Conservation (phyloP, 148 eudicot species). For the Nyssa sinensis region DNA sequence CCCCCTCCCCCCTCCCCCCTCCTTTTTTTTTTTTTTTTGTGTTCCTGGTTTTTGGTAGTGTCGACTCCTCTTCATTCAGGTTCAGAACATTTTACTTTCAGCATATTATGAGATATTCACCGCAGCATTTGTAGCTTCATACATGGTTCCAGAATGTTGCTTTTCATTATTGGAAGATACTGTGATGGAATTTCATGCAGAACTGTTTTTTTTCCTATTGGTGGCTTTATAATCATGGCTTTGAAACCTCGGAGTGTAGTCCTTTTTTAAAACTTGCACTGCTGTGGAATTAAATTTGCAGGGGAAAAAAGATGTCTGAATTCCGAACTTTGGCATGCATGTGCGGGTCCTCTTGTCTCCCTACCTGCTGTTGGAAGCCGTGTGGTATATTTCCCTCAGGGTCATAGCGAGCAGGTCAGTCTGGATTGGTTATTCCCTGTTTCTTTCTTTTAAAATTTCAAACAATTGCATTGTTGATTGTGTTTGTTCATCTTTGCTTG, state of each 20-base stretch:
- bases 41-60: neutral
- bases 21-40: neutral
- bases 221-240: neutral
- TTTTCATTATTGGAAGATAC: neutral
- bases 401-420: conserved; percentile 67
- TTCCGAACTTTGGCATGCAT: conserved; percentile 74
- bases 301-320: conserved; percentile 55
- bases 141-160: neutral
- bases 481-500: neutral
- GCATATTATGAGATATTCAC: neutral
- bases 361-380: conserved; percentile 58
- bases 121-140: neutral
- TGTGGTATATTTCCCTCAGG: conserved; percentile 68
- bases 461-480: neutral
- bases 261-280: neutral
- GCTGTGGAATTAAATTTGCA: conserved; percentile 23
- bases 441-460: neutral
- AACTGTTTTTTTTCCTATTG: neutral
- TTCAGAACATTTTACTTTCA: neutral
- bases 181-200: neutral
- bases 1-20: neutral
- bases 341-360: conserved; percentile 74
- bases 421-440: neutral
- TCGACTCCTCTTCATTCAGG: neutral
- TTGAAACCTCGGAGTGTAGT: neutral